Evolutionary conservation across 139 green algal species (phyloP).

Genomic region (Chlorella sp.): DNA sequence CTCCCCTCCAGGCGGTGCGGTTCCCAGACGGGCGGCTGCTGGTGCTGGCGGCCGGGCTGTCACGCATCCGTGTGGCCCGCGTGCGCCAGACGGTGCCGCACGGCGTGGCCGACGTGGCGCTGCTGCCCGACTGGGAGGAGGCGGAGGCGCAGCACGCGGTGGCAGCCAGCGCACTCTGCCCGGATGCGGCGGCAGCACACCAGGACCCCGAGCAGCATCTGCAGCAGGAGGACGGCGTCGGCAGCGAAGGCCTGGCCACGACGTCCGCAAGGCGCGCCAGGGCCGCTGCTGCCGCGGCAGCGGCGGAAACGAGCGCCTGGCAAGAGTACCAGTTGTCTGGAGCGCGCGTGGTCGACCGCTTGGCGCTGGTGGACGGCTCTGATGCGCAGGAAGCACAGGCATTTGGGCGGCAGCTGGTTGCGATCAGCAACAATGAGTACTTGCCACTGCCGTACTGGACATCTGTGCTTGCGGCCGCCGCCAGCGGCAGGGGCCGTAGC

Average conservation of each 20-base stretch:
- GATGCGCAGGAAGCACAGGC: conserved; percentile 1
- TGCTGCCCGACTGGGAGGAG: conserved; percentile 50
- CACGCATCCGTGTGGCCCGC: conserved; percentile 42
- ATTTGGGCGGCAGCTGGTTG: conserved; percentile 18
- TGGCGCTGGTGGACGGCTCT: too few species aligned
- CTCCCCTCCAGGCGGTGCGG: too few species aligned
- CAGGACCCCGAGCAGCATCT: background rate
- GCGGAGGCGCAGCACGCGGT: conserved; percentile 2
- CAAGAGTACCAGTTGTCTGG: conserved; percentile 32
- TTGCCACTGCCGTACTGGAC: conserved; percentile 2
- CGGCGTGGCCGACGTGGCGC: conserved; percentile 39
- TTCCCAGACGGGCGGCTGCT: conserved; percentile 56
- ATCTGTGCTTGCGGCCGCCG: background rate
- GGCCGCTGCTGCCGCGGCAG: conserved; percentile 13
- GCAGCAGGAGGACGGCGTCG: background rate
- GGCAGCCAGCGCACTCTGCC: conserved; percentile 15
- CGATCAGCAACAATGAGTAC: conserved; percentile 16
- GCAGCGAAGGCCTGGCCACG: background rate
- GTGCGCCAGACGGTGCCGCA: conserved; percentile 36
- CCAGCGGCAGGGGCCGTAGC: background rate
- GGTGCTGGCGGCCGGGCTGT: conserved; percentile 42
- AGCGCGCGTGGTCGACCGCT: too few species aligned
- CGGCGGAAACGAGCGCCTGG: too few species aligned
- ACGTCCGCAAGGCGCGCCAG: background rate
- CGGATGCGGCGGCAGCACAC: background rate